Evolutionary conservation across 1,284 basidiomycete species (phyloP).

Genomic region (Marasmius oreades): DNA sequence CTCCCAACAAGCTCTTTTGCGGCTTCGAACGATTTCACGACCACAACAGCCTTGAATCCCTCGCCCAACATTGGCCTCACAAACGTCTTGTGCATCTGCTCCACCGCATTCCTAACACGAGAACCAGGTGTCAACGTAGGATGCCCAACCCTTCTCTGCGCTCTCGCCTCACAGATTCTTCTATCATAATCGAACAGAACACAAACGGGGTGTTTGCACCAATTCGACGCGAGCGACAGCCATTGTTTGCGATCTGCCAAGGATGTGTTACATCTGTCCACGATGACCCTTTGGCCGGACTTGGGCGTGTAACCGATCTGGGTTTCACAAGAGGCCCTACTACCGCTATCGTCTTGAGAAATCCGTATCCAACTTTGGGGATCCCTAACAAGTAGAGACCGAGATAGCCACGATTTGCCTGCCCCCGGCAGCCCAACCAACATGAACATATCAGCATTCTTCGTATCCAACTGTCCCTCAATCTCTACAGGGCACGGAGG

Average conservation of each 20-base stretch:
- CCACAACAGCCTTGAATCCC: constrained; percentile 48
- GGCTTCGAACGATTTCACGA: constrained; percentile 46
- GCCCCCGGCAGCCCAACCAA: constrained; percentile 59
- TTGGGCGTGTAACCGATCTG: constrained; percentile 36
- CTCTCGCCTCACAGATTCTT: constrained; percentile 47
- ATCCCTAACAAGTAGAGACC: constrained; percentile 41
- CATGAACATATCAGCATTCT: constrained; percentile 40
- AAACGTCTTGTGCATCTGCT: constrained; percentile 48
- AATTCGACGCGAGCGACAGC: constrained; percentile 46
- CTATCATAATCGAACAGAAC: constrained; percentile 55
- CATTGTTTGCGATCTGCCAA: constrained; percentile 43
- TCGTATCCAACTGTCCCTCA: constrained; percentile 33
- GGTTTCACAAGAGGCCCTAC: constrained; percentile 45
- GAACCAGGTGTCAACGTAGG: constrained; percentile 55
- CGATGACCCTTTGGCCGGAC: constrained; percentile 35
- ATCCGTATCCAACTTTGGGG: constrained; percentile 39
- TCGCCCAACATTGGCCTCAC: constrained; percentile 41
- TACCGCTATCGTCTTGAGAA: constrained; percentile 55
- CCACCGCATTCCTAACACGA: constrained; percentile 50
- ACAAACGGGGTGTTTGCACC: constrained; percentile 43
- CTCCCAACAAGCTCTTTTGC: constrained; percentile 42
- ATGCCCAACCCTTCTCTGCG: constrained; percentile 52
- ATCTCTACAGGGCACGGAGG: constrained; percentile 41
- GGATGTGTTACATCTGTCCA: constrained; percentile 56
- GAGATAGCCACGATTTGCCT: constrained; percentile 56